These are phyloP conservation scores for Testicularia cyperi DNA, from an alignment of 1,284 basidiomycete genomes.

Conservation along the genomic window DNA sequence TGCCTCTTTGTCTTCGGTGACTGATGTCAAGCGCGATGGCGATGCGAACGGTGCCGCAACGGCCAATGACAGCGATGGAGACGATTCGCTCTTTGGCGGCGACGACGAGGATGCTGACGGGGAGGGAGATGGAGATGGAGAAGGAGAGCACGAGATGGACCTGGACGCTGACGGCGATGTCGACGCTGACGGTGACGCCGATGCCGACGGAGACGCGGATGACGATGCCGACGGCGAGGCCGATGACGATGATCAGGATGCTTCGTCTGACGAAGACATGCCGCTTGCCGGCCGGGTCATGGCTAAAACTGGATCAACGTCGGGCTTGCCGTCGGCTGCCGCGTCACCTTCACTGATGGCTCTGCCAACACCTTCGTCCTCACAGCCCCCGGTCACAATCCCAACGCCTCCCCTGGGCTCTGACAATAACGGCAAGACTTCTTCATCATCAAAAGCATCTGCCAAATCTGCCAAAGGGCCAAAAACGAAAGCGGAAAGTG, in stretches of 20 bases:
- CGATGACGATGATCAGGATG: constrained; percentile 62
- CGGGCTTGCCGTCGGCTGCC: too few relatives aligned
- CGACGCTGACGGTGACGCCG: constrained; percentile 30
- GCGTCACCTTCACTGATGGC: too few relatives aligned
- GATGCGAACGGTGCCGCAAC: constrained; percentile 3
- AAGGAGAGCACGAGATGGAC: constrained; percentile 40
- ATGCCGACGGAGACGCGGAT: constrained; percentile 25
- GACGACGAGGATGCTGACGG: constrained; percentile 23
- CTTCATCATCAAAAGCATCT: too few relatives aligned
- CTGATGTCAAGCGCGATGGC: neutral
- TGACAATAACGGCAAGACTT: too few relatives aligned
- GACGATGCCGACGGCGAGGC: constrained; percentile 6
- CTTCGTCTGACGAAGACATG: constrained; percentile 45
- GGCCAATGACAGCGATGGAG: constrained; percentile 22
- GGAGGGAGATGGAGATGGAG: constrained; percentile 30
- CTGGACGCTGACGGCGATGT: constrained; percentile 37
- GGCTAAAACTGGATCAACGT: constrained; percentile 15
- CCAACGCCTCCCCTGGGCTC: too few relatives aligned
- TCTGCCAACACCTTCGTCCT: too few relatives aligned
- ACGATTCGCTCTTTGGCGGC: constrained; percentile 40
- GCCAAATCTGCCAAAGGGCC: neutral
- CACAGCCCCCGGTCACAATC: too few relatives aligned
- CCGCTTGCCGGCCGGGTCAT: constrained; percentile 29
- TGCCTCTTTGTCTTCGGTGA: too few relatives aligned
- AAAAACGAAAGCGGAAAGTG: constrained; percentile 1